Base-by-base conservation (phyloP, 352 stramenopile species). In the Globisporangium barbulae region DNA sequence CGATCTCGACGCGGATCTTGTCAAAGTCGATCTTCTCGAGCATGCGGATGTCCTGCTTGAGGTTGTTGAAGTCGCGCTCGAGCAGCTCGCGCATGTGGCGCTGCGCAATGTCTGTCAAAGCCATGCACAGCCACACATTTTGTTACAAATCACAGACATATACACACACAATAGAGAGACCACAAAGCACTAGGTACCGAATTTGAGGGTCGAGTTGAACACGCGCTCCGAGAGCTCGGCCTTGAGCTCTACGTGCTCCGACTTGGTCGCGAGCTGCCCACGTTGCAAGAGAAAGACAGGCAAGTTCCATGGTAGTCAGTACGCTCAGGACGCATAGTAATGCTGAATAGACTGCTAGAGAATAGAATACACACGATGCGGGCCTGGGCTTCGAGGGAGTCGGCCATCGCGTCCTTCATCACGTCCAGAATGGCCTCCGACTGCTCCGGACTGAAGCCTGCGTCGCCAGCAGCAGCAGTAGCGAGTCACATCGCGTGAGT, bases 11-110 rank as follows among this genome's bases (percentile, higher is more conserved):
- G 61, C 85, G 87, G 61, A 96, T 89, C 65, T 94, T 93, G 71
- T 96, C 87, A 59, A 96, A 94, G 63, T 96, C 87, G 66, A 94
- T 91, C 67, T 96, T 94, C 70, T 96, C 87, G 10, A 93, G 78
- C 87, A 96, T 94, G 57, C 87, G 85, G 67, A 96, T 96, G 67
- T 96, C 87, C 64, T 94, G 85, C 71, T 96, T 96, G 33, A 96
- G 74, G 54, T 88, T 94, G 72, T 92, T 96, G 61, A 96, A 96
- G 73, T 96, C 87, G 33, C 87, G 82, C 64, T 94, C 87, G 21
- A 94, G 80, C 47, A 96, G 78, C 78, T 96, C 87, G 33, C 87
- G 85, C 65, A 88, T 92, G 70, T 96, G 87, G 21, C 87, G 85
- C 65, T 96, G 87, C n/a, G 87, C 83, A 68, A 96, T 93, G 58